These are phyloP conservation scores for Ophiosphaerella herpotricha DNA, from an alignment of 2,329 filamentous ascomycete genomes.

Conservation along the genomic window DNA sequence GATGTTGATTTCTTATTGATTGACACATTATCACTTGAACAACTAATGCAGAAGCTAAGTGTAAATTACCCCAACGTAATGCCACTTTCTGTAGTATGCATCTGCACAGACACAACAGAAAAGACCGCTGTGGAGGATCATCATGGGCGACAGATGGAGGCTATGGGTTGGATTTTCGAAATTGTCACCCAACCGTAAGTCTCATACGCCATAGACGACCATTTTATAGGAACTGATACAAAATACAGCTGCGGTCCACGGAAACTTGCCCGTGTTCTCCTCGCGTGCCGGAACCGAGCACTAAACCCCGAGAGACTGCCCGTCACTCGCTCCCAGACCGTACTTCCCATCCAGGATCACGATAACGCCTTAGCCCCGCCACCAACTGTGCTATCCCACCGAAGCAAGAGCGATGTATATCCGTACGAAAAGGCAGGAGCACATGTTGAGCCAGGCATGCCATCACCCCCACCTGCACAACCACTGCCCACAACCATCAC, in stretches of 20 bases:
- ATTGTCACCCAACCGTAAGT: slow-evolving; percentile 35
- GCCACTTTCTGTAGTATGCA: slow-evolving; percentile 30
- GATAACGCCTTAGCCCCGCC: slow-evolving; percentile 11
- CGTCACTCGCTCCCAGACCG: slow-evolving; percentile 23
- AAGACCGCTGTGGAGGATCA: slow-evolving; percentile 28
- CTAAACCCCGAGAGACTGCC: slow-evolving; percentile 15
- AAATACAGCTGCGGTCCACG: slow-evolving; percentile 31
- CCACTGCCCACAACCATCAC: slow-evolving; percentile 23
- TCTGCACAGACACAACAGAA: slow-evolving; percentile 35
- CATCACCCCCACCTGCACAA: slow-evolving; percentile 17
- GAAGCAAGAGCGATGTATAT: slow-evolving; percentile 30
- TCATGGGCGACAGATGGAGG: slow-evolving; percentile 25
- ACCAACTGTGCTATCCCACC: slow-evolving; percentile 17
- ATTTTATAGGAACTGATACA: neutral
- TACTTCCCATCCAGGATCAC: slow-evolving; percentile 10
- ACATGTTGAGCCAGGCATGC: slow-evolving; percentile 3
- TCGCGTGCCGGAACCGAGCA: slow-evolving; percentile 28
- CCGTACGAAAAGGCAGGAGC: slow-evolving; percentile 4
- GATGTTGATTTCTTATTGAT: slow-evolving; percentile 32
- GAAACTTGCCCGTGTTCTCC: slow-evolving; percentile 28
- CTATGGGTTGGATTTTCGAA: slow-evolving; percentile 32
- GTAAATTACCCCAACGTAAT: slow-evolving; percentile 16
- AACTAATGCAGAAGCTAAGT: slow-evolving; percentile 20
- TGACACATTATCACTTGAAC: slow-evolving; percentile 29
- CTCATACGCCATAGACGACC: too few relatives aligned